A percentile compares a stretch with the other conserved stretches of the same genome.
phyloP scores from a whole-genome alignment of 257 asterid genomes.

The Ballota nigra region DNA sequence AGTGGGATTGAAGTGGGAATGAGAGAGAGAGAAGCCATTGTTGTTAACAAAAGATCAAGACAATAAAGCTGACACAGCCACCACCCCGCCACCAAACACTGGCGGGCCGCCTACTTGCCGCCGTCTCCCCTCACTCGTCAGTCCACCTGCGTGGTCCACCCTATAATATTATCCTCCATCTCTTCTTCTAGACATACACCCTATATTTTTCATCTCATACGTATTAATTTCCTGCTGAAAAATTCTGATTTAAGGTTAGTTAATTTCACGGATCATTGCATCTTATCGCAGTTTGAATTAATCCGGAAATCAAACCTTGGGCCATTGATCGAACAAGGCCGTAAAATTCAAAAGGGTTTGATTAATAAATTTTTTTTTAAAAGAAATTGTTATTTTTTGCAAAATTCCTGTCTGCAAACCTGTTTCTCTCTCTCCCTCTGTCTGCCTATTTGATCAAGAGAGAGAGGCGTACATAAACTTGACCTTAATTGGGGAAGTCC shows the following conservation, averaged over 20 bases:
- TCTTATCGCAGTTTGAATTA: not conserved
- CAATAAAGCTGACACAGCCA: constrained; percentile 39
- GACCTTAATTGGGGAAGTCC: not conserved
- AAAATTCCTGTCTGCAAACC: not conserved
- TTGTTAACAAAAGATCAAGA: constrained; percentile 28
- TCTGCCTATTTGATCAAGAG: not conserved
- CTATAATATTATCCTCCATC: too few species aligned
- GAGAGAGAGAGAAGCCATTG: constrained; percentile 1
- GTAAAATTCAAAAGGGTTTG: not conserved
- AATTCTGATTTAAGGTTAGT: constrained; percentile 26
- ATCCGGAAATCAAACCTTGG: not conserved
- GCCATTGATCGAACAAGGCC: not conserved
- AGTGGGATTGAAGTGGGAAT: constrained; percentile 22
- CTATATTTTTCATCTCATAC: not conserved
- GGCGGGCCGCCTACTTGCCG: not conserved
- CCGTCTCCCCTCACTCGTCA: constrained; percentile 15
- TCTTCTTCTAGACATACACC: constrained; percentile 4
- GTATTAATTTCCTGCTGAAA: not conserved
- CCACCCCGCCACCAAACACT: constrained; percentile 25
- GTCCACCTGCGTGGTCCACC: too few species aligned
- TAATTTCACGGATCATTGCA: constrained; percentile 20
- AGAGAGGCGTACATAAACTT: too few species aligned
- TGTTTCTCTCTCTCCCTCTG: too few species aligned
- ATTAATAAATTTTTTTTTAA: not conserved
- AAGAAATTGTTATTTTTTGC: not conserved